Percentiles rank a stretch among this genome's conserved stretches.
phyloP scores from a whole-genome alignment of 2,329 filamentous ascomycete species.

The Leptographium lundbergii region DNA sequence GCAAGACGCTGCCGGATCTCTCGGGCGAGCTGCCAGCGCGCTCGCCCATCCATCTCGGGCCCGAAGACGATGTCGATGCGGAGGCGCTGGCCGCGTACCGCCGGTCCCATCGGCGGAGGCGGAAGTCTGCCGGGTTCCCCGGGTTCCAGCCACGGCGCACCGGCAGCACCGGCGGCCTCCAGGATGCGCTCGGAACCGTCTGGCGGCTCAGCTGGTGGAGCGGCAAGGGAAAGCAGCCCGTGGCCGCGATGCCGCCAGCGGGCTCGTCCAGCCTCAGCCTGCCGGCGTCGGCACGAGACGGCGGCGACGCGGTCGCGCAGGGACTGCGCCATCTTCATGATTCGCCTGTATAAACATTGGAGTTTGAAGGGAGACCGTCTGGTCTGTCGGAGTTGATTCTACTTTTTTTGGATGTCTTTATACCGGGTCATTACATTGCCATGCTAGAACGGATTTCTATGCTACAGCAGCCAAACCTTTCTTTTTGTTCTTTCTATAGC shows the following conservation, averaged over 20 bases:
- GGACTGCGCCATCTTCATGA: neutral
- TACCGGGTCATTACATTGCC: neutral
- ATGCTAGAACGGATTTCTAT: neutral
- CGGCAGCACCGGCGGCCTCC: constrained; percentile 17
- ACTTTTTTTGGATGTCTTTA: neutral
- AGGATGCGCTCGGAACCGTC: constrained; percentile 38
- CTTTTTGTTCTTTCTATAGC: too few species aligned
- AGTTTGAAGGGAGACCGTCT: neutral
- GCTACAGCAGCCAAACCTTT: neutral
- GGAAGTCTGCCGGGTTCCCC: constrained; percentile 48
- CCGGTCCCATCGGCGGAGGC: constrained; percentile 26
- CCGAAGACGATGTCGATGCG: constrained; percentile 10
- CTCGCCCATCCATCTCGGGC: too few species aligned
- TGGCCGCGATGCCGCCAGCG: neutral
- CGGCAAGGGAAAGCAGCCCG: constrained; percentile 6
- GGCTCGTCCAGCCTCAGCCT: too few species aligned
- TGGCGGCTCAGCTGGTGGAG: constrained; percentile 45
- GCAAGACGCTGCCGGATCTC: constrained; percentile 31
- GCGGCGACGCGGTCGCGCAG: neutral
- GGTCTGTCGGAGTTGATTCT: neutral
- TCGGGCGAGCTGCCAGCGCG: constrained; percentile 19
- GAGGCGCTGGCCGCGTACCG: constrained; percentile 10
- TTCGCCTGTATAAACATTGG: constrained; percentile 7
- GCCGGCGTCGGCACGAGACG: neutral
- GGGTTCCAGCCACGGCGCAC: constrained; percentile 18